Base-by-base conservation (phyloP, 148 eudicot species). In the Camellia granthamiana region DNA sequence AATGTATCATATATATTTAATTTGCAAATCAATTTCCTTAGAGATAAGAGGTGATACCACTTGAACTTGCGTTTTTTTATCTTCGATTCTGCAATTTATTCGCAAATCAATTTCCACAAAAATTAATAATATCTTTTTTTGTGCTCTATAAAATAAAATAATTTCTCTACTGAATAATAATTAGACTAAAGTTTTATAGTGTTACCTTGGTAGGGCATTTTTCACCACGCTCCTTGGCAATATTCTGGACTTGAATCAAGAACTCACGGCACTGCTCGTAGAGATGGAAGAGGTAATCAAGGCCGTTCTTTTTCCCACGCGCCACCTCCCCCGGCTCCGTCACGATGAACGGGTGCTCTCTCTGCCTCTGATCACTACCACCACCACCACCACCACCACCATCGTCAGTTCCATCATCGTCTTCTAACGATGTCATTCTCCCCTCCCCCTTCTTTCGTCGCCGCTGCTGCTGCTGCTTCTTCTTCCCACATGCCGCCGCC, bases 261-360 rank as follows among this genome's bases (percentile, higher is more conserved):
- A 96, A 96, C 18, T 93, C 98, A 56, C 95, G 91, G 82, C 99
- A 96, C 78, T 92, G 97, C 76, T 96, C 99, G 80, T 93, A 96
- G 49, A 96, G 85, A 82, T 93, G 95, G 82, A 96, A 96, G 74
- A 96, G 81, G 77, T 96, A 96, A 88, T 96, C 99, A 49, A 96
- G 89, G 18, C 99, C 99, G 85, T 96, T 96, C 92, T 96, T 96
- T 75, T 96, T 96, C 52, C 99, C 99, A 69, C 99, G 91, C 51
- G 99, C 99, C 81, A 96, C 98, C 77, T 96, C 99, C 1, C 99
- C 99, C 0, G 99, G 99, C 89, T 93, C 99, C 13, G 99, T 96
- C 41, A 96, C 99, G 51, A 96, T 96, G 75, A 96, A 96, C 0
- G 99, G 99, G 61, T 96, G 99, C 79, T 96, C 99, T 64, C 99